Base-by-base conservation (phyloP, 2,329 filamentous ascomycete species). In the Epichloe sibirici region DNA sequence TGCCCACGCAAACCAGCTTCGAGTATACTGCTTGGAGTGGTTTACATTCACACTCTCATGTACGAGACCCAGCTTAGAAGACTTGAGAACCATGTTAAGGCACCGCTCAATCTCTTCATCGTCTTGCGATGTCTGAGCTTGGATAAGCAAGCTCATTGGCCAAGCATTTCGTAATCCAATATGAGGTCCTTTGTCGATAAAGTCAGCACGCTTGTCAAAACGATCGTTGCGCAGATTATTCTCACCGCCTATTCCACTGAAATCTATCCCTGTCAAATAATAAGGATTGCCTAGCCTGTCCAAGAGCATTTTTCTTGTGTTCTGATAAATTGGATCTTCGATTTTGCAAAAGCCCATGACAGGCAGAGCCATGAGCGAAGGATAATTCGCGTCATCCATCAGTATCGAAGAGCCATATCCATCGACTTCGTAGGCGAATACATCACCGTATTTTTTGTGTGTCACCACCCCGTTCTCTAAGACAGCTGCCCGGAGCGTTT, bases 1-100 rank as follows among this genome's bases (percentile, higher is more conserved):
- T 11, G 93, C 93, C 93, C 90, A 97, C 2, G 91, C 89, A 66
- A 97, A 97, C 91, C 91, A 97, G 63, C 86, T 89, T 57, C 90
- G 76, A 2, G 91, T 96, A 67, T 93, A 97, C 23, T 73, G 71
- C n/a, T 58, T 55, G 2, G 72, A 60, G 42, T 69, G 64, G 56
- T 91, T 83, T 5, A 97, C 91, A 62, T 95, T 82, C 42, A 98
- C 82, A 61, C 88, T 95, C 71, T 98, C 93, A 62, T 98, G 91
- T 2, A 98, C 77, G 48, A 98, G 71, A 0, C 93, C 93, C 9
- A 94, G 74, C 50, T 75, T 77, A 56, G 86, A 86, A 1, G 86
- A 86, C 55, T 81, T 76, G 55, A 93, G 81, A 40, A 98, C 93
- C 35, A 85, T 67, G 7, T 81, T 73, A 28, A 98, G 68, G 56